Base-by-base conservation (phyloP, 2,329 filamentous ascomycete species). In the Hysterium pulicare region DNA sequence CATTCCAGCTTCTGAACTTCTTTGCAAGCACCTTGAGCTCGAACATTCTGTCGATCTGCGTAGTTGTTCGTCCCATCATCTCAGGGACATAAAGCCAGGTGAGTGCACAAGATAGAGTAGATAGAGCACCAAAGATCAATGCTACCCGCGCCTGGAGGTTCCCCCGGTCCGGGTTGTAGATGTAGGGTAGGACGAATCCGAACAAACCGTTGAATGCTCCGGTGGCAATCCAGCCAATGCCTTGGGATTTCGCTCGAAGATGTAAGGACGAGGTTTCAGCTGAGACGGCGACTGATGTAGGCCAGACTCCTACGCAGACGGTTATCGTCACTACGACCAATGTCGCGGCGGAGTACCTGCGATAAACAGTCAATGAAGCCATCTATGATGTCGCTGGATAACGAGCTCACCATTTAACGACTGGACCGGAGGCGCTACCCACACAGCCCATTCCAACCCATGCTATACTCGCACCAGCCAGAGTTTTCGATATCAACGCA, bases 21-120 rank as follows among this genome's bases (percentile, higher is more conserved):
- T 31, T 35, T 4, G 39, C 39, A 13, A 6, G 13, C 13, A 41
- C 11, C 20, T 22, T 16, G 17, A 23, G 57, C 46, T 64, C 57
- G 53, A 67, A 68, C 56, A 64, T 70, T 45, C 52, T 39, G 54
- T 79, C 75, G 44, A 80, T 73, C 50, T 78, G 74, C 28, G 62
- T 62, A 1, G 70, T 61, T 2, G 59, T 72, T 16, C 73, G 58
- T 3, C 72, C 72, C 56, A 73, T 74, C 62, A 77, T 79, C 53
- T 82, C 78, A 0, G 78, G 78, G 0, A 81, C 61, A 26, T 65
- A 62, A 9, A 68, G 59, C 62, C 67, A 81, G 0, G 71, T 68
- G 0, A 71, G n/a, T n/a, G 34, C 2, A 61, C 42, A 2, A 68
- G 56, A 15, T 65, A 61, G 0, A 69, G 2, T 0, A 65, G 5